Evolutionary conservation across 2,329 filamentous ascomycete genomes (phyloP).

Genomic region (Rhynchosporium secalis): DNA sequence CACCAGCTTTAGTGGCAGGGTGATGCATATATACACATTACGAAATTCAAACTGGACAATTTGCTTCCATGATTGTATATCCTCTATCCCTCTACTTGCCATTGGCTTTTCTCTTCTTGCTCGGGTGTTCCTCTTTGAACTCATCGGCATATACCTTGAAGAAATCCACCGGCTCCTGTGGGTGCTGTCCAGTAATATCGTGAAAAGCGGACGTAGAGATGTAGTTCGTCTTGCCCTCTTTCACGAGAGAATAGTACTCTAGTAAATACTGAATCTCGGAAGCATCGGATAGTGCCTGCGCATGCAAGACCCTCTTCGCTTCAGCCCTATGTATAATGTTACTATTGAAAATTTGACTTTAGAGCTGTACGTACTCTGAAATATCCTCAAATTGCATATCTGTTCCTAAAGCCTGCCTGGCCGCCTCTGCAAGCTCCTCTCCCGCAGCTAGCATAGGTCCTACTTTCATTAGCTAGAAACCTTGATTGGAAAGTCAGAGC

Average conservation of each 20-base stretch:
- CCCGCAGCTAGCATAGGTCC: conserved; percentile 1
- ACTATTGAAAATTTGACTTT: neutral
- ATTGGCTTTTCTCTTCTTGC: neutral
- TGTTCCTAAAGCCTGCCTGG: neutral
- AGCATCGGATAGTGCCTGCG: neutral
- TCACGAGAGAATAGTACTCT: neutral
- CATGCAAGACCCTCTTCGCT: conserved; percentile 2
- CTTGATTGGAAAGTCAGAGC: neutral
- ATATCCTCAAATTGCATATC: neutral
- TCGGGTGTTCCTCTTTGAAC: neutral
- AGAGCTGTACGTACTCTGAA: neutral
- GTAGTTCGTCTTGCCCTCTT: conserved; percentile 1
- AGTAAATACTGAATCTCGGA: neutral
- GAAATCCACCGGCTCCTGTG: neutral
- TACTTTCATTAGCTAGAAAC: neutral
- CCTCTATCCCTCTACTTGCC: neutral
- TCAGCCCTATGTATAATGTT: neutral
- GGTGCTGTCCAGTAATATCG: neutral
- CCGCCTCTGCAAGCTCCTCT: neutral
- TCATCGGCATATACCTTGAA: neutral
- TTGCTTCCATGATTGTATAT: neutral
- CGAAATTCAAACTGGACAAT: neutral
- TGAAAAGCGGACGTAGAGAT: neutral
- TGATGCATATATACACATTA: neutral
- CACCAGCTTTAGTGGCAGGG: neutral